Evolutionary conservation across 129 eudicot genomes (phyloP).

Genomic region (Pittosporum tobira): DNA sequence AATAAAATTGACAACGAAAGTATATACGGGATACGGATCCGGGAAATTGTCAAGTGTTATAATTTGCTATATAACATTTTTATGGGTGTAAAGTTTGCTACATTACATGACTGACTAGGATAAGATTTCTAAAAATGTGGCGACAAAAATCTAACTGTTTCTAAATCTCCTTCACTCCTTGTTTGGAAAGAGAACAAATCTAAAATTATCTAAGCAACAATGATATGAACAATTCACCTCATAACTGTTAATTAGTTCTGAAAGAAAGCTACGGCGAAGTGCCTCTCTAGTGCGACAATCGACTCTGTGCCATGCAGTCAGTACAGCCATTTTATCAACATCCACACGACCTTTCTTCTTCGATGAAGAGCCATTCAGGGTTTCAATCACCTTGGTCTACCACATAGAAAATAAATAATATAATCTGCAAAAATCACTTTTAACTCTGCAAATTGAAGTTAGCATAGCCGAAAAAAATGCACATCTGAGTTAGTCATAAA

Average conservation of each 20-base stretch:
- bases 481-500: not conserved
- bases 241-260: conserved; percentile 56
- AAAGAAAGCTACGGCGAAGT: conserved; percentile 70
- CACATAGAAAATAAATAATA: conserved; percentile 12
- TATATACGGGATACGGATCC: no score
- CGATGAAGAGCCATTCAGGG: conserved; percentile 37
- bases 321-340: conserved; percentile 66
- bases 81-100: not conserved
- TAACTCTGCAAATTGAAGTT: no score
- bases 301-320: conserved; percentile 92
- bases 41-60: no score
- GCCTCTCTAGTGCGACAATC: conserved; percentile 90
- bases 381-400: conserved; percentile 53
- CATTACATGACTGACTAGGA: not conserved
- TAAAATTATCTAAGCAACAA: not conserved
- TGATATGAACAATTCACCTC: no score
- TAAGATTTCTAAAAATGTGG: not conserved
- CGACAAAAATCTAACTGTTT: not conserved
- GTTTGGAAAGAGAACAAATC: not conserved
- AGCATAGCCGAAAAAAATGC: no score
- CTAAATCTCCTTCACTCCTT: no score
- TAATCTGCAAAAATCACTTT: no score
- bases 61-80: no score
- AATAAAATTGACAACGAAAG: not conserved
- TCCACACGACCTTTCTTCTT: conserved; percentile 49